Percentiles rank a stretch among this genome's conserved stretches.
Evolutionary conservation across 2,329 filamentous ascomycete species (phyloP).

Genomic region (Aspergillus fumigatus): DNA sequence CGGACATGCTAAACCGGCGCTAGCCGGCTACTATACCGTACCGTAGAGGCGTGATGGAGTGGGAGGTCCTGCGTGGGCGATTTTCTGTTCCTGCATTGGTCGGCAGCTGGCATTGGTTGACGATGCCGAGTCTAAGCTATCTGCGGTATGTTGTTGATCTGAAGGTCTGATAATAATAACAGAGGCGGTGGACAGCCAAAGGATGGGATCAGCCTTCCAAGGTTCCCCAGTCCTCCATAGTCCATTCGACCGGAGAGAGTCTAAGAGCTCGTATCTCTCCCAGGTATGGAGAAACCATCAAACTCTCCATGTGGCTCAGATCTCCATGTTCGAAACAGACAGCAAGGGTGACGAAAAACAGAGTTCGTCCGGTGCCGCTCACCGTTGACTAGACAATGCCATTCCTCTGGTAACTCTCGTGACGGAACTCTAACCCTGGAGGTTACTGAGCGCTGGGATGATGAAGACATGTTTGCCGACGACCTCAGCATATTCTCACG

Average conservation of each 20-base stretch:
- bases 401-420: not conserved
- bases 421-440: not conserved
- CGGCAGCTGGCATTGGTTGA: slow-evolving; percentile 7
- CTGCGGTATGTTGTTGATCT: slow-evolving; percentile 8
- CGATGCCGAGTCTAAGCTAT: slow-evolving; percentile 9
- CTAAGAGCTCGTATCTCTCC: not conserved
- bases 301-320: slow-evolving; percentile 3
- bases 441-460: not conserved
- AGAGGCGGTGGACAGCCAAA: not conserved
- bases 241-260: not conserved
- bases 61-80: not conserved
- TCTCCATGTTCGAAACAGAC: not conserved
- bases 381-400: not conserved
- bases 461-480: not conserved
- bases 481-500: not conserved
- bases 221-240: slow-evolving; percentile 4
- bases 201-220: slow-evolving; percentile 13
- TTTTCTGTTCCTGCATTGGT: not conserved
- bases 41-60: not conserved
- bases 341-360: not conserved
- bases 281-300: not conserved
- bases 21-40: not conserved
- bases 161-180: no score
- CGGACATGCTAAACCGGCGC: not conserved
- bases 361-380: not conserved